phyloP scores from a whole-genome alignment of 2,329 filamentous ascomycete genomes.

The Arthrobotrys sphaeroides region DNA sequence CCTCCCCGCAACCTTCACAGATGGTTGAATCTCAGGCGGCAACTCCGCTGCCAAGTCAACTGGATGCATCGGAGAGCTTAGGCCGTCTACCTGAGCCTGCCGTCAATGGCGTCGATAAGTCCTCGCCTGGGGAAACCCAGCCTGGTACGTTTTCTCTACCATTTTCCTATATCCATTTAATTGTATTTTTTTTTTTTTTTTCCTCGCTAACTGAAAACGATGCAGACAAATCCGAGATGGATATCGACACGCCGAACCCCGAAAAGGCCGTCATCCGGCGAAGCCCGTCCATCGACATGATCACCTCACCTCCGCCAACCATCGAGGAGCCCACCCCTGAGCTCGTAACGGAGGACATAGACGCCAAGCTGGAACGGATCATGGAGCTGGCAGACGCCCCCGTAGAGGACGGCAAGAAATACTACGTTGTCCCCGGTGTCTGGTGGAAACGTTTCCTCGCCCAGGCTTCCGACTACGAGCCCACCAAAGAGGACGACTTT shows the following conservation, averaged over 20 bases:
- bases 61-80: conserved; percentile 27
- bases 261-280: conserved; percentile 25
- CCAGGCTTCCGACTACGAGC: conserved; percentile 62
- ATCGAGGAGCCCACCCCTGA: conserved; percentile 21
- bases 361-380: conserved; percentile 76
- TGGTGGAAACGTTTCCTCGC: conserved; percentile 81
- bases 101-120: background rate
- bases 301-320: conserved; percentile 40
- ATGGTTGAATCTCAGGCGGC: conserved; percentile 51
- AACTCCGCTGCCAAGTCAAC: conserved; percentile 44
- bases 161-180: too few relatives aligned
- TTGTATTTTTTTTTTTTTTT: background rate
- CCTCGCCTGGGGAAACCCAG: conserved; percentile 1
- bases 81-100: background rate
- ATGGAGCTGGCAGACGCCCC: conserved; percentile 65
- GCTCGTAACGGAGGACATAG: conserved; percentile 61
- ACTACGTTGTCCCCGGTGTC: conserved; percentile 78
- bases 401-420: conserved; percentile 75
- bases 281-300: conserved; percentile 49
- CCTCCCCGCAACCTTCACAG: conserved; percentile 50
- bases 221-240: conserved; percentile 34
- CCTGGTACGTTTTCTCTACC: conserved; percentile 17
- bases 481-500: conserved; percentile 66
- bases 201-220: background rate
- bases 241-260: conserved; percentile 21